Evolutionary conservation across 345 rosid species (phyloP).

Genomic region (Aegle marmelos): DNA sequence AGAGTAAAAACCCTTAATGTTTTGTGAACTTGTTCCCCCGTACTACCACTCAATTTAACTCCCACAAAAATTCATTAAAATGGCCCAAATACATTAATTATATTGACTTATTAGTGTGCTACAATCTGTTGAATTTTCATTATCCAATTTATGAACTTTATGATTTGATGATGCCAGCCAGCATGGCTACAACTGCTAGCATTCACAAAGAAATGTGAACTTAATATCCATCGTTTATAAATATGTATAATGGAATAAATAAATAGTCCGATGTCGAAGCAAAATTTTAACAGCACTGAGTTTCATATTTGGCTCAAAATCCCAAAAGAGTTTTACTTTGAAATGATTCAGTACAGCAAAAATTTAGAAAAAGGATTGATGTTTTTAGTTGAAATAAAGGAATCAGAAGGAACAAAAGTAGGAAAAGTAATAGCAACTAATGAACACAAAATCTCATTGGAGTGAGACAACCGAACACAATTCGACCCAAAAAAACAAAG

Average conservation of each 20-base stretch:
- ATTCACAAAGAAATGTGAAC: no score
- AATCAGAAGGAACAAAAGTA: background rate
- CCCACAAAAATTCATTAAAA: no score
- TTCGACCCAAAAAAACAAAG: no score
- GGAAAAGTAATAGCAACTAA: background rate
- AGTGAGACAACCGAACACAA: background rate
- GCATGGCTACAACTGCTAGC: no score
- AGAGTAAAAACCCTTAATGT: no score
- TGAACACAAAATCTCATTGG: slow-evolving; percentile 1
- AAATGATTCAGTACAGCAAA: background rate
- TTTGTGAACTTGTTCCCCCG: background rate
- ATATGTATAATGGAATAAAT: no score
- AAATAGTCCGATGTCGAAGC: background rate
- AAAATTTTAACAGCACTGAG: background rate
- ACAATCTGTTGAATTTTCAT: background rate
- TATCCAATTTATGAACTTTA: background rate
- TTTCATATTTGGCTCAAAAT: background rate
- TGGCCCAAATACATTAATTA: no score
- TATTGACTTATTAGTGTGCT: background rate
- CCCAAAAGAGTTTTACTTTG: no score
- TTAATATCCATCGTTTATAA: no score
- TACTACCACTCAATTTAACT: no score
- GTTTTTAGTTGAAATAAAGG: slow-evolving; percentile 2
- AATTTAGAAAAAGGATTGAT: background rate
- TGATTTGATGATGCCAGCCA: background rate